Percentiles rank a stretch among this genome's conserved stretches.
These are phyloP conservation scores for Phytophthora tentaculata DNA, from an alignment of 352 stramenopile species.

Conservation along the genomic window DNA sequence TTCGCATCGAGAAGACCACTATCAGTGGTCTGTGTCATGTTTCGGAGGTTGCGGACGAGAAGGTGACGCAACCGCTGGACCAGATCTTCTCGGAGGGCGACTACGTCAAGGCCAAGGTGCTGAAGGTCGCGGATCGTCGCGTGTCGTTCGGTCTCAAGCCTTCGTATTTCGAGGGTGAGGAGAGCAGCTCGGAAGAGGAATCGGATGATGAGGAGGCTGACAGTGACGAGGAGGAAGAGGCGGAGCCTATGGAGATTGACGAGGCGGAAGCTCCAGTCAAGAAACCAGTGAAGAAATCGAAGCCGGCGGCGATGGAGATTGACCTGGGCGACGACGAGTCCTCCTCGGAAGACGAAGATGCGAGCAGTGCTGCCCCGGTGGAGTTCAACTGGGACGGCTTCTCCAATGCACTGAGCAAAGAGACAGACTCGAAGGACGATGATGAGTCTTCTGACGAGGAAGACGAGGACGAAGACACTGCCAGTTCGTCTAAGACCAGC, in stretches of 20 bases:
- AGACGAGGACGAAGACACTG: conserved; percentile 52
- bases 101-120: conserved; percentile 96
- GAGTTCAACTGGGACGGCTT: conserved; percentile 91
- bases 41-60: conserved; percentile 95
- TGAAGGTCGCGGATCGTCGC: conserved; percentile 93
- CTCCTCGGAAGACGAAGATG: conserved; percentile 69
- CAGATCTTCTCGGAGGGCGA: conserved; percentile 95
- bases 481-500: conserved; percentile 83
- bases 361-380: conserved; percentile 43
- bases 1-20: conserved; percentile 95
- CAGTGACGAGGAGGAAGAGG: conserved; percentile 56
- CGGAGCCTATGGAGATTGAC: conserved; percentile 58
- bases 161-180: conserved; percentile 95
- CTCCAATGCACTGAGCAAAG: conserved; percentile 65
- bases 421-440: conserved; percentile 50
- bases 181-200: conserved; percentile 88
- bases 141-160: conserved; percentile 97
- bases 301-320: conserved; percentile 43
- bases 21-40: conserved; percentile 96
- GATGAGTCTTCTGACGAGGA: conserved; percentile 63
- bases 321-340: conserved; percentile 61
- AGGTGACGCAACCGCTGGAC: conserved; percentile 92
- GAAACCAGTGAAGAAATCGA: conserved; percentile 40
- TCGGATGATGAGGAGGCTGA: conserved; percentile 70
- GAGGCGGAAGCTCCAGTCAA: conserved; percentile 54